Evolutionary conservation across 441 rosid species (phyloP).

Genomic region (Codiaeum variegatum): DNA sequence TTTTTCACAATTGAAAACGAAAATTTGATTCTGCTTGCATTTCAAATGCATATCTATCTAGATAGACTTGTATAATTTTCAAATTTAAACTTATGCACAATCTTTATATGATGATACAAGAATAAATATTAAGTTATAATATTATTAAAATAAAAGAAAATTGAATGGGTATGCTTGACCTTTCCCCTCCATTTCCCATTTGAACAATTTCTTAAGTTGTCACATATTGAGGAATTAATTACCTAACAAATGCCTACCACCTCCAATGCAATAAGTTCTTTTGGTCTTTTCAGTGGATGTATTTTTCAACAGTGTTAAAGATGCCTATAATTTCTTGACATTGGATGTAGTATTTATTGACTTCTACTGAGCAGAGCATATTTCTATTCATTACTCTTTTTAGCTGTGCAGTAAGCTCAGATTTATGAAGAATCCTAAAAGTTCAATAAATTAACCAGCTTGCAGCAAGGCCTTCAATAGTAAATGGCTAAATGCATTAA

Average conservation of each 20-base stretch:
- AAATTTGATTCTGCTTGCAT: too few relatives aligned
- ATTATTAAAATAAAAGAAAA: background rate
- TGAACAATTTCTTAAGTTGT: background rate
- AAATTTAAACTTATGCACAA: too few relatives aligned
- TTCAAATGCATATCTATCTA: too few relatives aligned
- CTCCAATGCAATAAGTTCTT: background rate
- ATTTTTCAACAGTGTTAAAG: background rate
- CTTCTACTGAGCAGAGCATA: background rate
- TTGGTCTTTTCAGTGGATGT: background rate
- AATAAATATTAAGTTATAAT: too few relatives aligned
- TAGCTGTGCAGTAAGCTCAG: background rate
- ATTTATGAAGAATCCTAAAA: background rate
- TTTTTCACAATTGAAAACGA: too few relatives aligned
- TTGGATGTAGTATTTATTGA: background rate
- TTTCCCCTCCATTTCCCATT: background rate
- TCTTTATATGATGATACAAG: too few relatives aligned
- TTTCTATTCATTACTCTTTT: background rate
- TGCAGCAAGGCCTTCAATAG: background rate
- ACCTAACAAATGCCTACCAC: background rate
- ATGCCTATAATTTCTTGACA: background rate
- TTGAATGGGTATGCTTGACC: background rate
- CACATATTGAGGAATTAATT: background rate
- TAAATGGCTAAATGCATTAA: too few relatives aligned
- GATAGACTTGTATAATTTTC: too few relatives aligned
- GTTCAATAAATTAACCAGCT: background rate